Percentiles rank a stretch among this genome's conserved stretches.
These are phyloP conservation scores for Hypoxylon trugodes DNA, from an alignment of 495 filamentous ascomycete genomes.

Conservation along the genomic window DNA sequence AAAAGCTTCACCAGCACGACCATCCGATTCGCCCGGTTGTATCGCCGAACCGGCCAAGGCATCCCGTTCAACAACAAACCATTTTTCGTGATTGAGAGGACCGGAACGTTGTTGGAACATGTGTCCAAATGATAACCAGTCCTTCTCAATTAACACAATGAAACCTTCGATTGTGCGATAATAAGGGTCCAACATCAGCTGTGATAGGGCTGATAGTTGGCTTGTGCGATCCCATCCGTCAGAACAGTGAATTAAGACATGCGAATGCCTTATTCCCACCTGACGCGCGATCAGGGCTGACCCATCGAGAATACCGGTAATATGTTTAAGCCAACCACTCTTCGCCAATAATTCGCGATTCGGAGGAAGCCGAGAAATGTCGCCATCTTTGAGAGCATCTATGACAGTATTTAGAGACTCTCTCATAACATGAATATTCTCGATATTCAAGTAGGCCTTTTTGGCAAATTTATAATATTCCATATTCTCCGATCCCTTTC, in stretches of 20 bases:
- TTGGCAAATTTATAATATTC: conserved; percentile 93
- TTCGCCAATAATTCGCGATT: conserved; percentile 82
- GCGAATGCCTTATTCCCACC: conserved; percentile 89
- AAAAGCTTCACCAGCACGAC: conserved; percentile 75
- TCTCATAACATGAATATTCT: conserved; percentile 99
- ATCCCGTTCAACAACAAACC: conserved; percentile 89
- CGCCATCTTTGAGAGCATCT: conserved; percentile 90
- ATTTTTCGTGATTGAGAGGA: conserved; percentile 87
- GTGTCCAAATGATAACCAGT: conserved; percentile 97
- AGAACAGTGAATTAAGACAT: conserved; percentile 96
- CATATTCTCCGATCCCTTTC: conserved; percentile 96
- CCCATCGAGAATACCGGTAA: conserved; percentile 83
- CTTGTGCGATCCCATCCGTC: conserved; percentile 98
- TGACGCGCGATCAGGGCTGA: conserved; percentile 84
- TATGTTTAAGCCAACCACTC: conserved; percentile 93
- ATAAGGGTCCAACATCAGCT: conserved; percentile 94
- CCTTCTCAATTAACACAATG: conserved; percentile 94
- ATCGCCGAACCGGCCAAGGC: conserved; percentile 60
- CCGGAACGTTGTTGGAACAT: conserved; percentile 94
- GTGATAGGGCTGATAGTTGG: conserved; percentile 91
- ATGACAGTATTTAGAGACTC: conserved; percentile 89
- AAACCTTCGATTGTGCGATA: conserved; percentile 96
- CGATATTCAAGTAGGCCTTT: conserved; percentile 95
- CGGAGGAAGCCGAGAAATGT: conserved; percentile 84
- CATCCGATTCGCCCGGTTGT: conserved; percentile 63